Conservation (phyloP, 2,329 filamentous ascomycete genomes). For the Chalaropsis ovoidea region DNA sequence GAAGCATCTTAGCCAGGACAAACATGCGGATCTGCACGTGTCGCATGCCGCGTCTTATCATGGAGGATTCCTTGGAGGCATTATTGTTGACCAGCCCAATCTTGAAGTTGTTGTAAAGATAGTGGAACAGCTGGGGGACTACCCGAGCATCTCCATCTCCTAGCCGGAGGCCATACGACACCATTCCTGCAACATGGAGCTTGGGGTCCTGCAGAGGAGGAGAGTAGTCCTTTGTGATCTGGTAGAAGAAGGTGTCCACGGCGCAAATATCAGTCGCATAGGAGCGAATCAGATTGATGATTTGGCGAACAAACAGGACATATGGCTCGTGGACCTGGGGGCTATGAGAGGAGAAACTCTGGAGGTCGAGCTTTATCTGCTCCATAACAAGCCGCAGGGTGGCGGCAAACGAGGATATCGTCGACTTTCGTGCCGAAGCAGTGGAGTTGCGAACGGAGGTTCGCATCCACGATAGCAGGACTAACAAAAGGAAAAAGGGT, state of each 20-base stretch:
- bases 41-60: conserved; percentile 43
- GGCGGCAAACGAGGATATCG: conserved; percentile 37
- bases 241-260: conserved; percentile 47
- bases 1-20: conserved; percentile 44
- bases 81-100: conserved; percentile 42
- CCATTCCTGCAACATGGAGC: conserved; percentile 46
- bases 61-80: conserved; percentile 38
- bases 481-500: conserved; percentile 26
- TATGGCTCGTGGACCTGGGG: conserved; percentile 38
- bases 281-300: conserved; percentile 46
- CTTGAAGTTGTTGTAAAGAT: conserved; percentile 49
- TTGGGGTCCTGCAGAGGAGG: conserved; percentile 47
- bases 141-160: conserved; percentile 43
- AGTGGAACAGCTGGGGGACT: conserved; percentile 44
- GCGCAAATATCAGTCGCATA: conserved; percentile 45
- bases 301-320: conserved; percentile 42
- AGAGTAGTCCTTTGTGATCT: conserved; percentile 46
- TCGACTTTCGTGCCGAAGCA: conserved; percentile 31
- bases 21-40: conserved; percentile 38
- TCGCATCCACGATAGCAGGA: conserved; percentile 42
- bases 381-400: conserved; percentile 43
- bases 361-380: conserved; percentile 44
- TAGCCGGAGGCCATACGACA: conserved; percentile 47
- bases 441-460: conserved; percentile 37
- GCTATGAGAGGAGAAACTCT: conserved; percentile 31